phyloP scores from a whole-genome alignment of 192 early-diverging fungal species.

The Backusella westeae region DNA sequence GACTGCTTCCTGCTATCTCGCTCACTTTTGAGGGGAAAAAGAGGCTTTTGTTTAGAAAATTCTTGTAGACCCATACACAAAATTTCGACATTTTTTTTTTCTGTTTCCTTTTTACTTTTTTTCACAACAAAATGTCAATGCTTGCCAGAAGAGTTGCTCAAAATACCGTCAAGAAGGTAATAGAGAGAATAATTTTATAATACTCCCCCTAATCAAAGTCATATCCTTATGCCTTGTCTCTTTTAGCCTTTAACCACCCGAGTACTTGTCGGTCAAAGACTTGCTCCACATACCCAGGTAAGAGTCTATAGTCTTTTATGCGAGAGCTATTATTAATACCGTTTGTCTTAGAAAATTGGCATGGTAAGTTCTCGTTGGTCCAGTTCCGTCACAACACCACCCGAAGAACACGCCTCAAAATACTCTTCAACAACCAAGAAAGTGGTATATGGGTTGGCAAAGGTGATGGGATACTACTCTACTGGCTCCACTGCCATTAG shows the following conservation, averaged over 20 bases:
- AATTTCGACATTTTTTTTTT: neutral
- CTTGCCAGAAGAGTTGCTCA: neutral
- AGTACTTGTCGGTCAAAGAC: neutral
- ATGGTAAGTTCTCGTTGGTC: neutral
- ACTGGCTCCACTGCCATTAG: slow-evolving; percentile 51
- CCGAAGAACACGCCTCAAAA: neutral
- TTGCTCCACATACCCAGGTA: neutral
- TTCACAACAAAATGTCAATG: slow-evolving; percentile 1
- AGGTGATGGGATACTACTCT: slow-evolving; percentile 50
- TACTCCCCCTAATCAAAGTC: no score
- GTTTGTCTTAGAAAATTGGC: neutral
- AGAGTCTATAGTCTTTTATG: neutral
- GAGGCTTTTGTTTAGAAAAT: slow-evolving; percentile 8
- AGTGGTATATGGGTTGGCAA: slow-evolving; percentile 42
- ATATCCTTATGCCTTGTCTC: neutral
- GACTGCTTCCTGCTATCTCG: neutral
- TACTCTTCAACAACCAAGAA: slow-evolving; percentile 38
- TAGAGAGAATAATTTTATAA: neutral
- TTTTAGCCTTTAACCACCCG: neutral
- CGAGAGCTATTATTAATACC: neutral
- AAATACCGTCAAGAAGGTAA: slow-evolving; percentile 8
- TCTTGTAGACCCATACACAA: neutral
- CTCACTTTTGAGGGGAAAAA: neutral
- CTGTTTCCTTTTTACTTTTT: neutral
- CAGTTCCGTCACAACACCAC: neutral